Evolutionary conservation across 768 basidiomycete species (phyloP), one percentile per base, ranked within the genome.

Genomic region (Mycena filopes): DNA sequence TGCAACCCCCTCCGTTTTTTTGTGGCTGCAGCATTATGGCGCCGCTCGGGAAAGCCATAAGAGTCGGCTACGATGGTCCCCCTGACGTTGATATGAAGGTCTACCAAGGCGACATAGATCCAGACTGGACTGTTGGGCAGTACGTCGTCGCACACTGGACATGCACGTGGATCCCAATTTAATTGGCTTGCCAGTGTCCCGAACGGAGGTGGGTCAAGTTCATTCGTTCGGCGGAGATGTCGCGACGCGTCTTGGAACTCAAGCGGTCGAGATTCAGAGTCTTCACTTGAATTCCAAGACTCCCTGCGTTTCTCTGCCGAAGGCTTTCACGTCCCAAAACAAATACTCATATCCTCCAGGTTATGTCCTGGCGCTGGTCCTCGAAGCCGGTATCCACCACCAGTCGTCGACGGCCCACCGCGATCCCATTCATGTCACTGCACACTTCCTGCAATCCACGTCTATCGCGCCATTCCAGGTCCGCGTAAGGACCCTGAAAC

Each of bases 371-470:
- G 86, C 84, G 0, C 74, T 86, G 45, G 74, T 87, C 21, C 62
- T 91, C 0, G 81, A 89, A 40, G 83, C 89, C 21, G 87, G 84
- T 61, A 79, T 86, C 10, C 77, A 81, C 53, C 74, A 84, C 60
- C 89, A 90, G 73, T 75, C 79, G 1, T 62, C 72, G 3, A 82
- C 84, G 11, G 25, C 69, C 15, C 88, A 89, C 72, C 75, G 70
- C 20, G 89, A 91, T 67, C 86, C 86, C 20, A 77, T 90, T 46
- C 85, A 90, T 72, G 74, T 89, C 51, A 87, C 84, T 18, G 86
- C 86, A 4, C 86, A 90, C 69, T 92, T 82, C 70, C 77, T 89
- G 41, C 79, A 80, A 23, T 75, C 85, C 2, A 81, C 86, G 0
- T 74, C 75, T 10, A 60, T 78, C 6, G 78, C 75, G 6, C 66